These are phyloP conservation scores for Theobroma cacao DNA, from an alignment of 345 rosid species.

Conservation along the genomic window DNA sequence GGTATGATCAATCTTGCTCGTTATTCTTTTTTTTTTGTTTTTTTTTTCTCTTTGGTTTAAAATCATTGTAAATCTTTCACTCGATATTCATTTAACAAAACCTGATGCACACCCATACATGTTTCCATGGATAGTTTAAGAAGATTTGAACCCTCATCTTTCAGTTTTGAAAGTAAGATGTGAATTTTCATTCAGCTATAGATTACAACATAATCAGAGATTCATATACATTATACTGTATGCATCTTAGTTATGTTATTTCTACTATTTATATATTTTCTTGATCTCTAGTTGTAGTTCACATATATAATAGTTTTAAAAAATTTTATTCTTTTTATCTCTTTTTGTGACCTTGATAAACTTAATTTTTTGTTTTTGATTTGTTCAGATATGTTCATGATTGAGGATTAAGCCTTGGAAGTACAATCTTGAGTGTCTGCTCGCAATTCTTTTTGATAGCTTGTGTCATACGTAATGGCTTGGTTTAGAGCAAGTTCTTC, in stretches of 20 bases:
- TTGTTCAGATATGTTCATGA: background rate
- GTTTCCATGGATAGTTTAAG: too few relatives aligned
- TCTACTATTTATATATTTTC: background rate
- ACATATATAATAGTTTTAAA: background rate
- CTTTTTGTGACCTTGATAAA: background rate
- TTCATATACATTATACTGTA: background rate
- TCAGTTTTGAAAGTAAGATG: too few relatives aligned
- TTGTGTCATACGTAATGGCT: constrained; percentile 33
- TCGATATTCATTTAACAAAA: background rate
- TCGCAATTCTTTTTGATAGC: background rate
- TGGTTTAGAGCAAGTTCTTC: constrained; percentile 68
- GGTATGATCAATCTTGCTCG: background rate
- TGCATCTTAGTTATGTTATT: background rate
- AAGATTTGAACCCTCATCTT: too few relatives aligned
- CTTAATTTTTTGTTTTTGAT: background rate
- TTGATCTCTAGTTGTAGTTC: background rate
- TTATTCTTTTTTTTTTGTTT: background rate
- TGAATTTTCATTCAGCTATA: too few relatives aligned
- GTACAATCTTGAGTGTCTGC: background rate
- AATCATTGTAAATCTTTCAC: background rate
- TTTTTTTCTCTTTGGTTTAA: background rate
- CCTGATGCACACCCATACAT: too few relatives aligned
- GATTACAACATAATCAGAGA: too few relatives aligned
- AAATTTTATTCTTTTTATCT: background rate
- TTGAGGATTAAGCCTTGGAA: background rate